A percentile compares a stretch with the other conserved stretches of the same genome.
These are phyloP conservation scores for Exophiala sideris DNA, from an alignment of 2,329 filamentous ascomycete species.

Conservation along the genomic window DNA sequence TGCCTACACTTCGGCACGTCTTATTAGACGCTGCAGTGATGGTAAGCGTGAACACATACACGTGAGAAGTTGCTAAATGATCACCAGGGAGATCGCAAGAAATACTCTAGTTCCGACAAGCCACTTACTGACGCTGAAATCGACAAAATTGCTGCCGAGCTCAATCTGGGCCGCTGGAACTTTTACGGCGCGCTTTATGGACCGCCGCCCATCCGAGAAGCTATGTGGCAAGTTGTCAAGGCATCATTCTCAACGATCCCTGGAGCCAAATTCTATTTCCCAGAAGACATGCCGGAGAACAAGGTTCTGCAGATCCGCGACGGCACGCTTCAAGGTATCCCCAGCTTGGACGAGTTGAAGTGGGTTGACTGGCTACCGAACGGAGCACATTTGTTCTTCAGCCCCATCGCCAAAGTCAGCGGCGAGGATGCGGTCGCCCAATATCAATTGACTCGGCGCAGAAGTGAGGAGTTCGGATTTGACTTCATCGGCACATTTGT, in stretches of 20 bases:
- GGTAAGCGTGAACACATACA: constrained; percentile 24
- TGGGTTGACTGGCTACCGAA: constrained; percentile 55
- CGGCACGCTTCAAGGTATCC: constrained; percentile 30
- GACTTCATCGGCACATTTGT: constrained; percentile 53
- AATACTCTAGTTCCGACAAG: constrained; percentile 33
- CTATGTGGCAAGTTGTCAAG: constrained; percentile 42
- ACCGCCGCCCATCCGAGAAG: constrained; percentile 33
- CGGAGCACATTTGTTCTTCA: constrained; percentile 52
- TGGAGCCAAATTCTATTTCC: constrained; percentile 44
- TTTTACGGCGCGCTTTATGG: constrained; percentile 51
- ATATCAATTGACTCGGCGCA: constrained; percentile 41
- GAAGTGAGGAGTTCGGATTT: constrained; percentile 44
- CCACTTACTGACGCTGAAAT: constrained; percentile 41
- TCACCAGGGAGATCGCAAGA: constrained; percentile 27
- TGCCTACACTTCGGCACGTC: constrained; percentile 46
- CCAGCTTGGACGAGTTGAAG: constrained; percentile 35
- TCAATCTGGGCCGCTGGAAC: constrained; percentile 49
- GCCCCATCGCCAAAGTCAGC: constrained; percentile 50
- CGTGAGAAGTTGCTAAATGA: neutral
- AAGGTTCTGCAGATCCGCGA: constrained; percentile 31
- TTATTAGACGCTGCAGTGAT: constrained; percentile 46
- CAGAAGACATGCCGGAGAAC: constrained; percentile 39
- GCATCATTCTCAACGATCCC: constrained; percentile 41
- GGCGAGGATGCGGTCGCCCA: constrained; percentile 47
- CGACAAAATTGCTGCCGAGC: constrained; percentile 40